A percentile compares a stretch with the other conserved stretches of the same genome.
phyloP scores from a whole-genome alignment of 306 rosid genomes.

The Echinosophora koreensis region DNA sequence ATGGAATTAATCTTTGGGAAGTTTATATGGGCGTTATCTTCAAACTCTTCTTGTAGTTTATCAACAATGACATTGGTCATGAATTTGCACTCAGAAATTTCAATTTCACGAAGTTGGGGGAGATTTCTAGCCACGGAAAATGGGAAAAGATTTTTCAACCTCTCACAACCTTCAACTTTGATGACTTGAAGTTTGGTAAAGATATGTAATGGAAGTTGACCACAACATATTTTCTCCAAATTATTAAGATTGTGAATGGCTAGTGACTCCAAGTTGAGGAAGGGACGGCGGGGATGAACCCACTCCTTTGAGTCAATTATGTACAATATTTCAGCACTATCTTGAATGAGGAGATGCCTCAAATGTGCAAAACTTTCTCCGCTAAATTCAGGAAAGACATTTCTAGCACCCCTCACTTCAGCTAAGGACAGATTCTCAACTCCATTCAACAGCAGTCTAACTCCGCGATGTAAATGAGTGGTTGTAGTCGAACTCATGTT shows the following conservation, averaged over 20 bases:
- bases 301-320: background rate
- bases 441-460: background rate
- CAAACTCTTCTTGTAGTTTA: too few relatives aligned
- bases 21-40: too few relatives aligned
- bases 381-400: background rate
- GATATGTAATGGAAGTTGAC: background rate
- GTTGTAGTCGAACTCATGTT: too few relatives aligned
- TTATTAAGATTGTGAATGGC: too few relatives aligned
- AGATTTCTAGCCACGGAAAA: too few relatives aligned
- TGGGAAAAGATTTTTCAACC: too few relatives aligned
- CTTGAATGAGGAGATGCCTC: slow-evolving; percentile 39
- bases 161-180: background rate
- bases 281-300: background rate
- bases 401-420: slow-evolving; percentile 21
- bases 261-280: background rate
- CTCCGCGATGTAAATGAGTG: background rate
- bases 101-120: too few relatives aligned
- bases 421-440: slow-evolving; percentile 41
- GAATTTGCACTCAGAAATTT: too few relatives aligned
- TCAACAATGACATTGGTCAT: too few relatives aligned
- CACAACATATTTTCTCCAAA: background rate
- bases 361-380: slow-evolving; percentile 28
- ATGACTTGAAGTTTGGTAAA: background rate
- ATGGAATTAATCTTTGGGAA: too few relatives aligned
- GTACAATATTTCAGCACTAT: background rate